Base-by-base conservation (phyloP, 2,329 filamentous ascomycete genomes). In the Fusarium compactum region DNA sequence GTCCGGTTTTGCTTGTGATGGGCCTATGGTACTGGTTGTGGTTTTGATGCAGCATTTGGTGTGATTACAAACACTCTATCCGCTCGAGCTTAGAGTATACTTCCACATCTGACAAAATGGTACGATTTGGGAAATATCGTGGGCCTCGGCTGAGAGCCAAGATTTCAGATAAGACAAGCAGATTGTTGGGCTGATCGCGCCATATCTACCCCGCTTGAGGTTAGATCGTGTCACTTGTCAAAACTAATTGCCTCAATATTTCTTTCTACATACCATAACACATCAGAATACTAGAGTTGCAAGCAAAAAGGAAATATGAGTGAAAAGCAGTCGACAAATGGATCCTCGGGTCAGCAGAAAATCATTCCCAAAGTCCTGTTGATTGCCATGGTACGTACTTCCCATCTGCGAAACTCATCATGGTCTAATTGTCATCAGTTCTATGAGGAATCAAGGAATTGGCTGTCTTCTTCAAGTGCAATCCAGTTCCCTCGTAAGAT, bases 401-500 rank as follows among this genome's bases (percentile, higher is more conserved):
- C 8, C 8, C 1, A 6, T 10, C 3, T 11, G 4, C 5, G 2
- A 2, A 7, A 4, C 8, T 12, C 8, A 2, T 2, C 2, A 3
- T 4, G 1, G 29, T 12, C 58, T 68, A 22, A 71, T 4, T 4
- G 0, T 2, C 2, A 16, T 3, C 2, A 70, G 67, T 70, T 70
- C 12, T 52, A 70, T 1, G 58, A 68, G 43, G 67, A 70, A 9
- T 70, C 67, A 1, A 53, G 44, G 2, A 67, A 60, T 6, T 70
- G 67, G 67, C 44, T 70, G 7, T 50, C 68, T 10, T 32, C 58
- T 1, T 34, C 48, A 1, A 68, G 67, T 16, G 29, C 30, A 6
- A 34, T 70, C 2, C 58, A 68, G 1, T 70, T 70, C 10, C 34
- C 63, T 15, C 67, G 44, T 11, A 70, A 65, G 9, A 27, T 71